Evolutionary conservation across 805 yeast species (phyloP).

Genomic region (Debaryomyces castellii): DNA sequence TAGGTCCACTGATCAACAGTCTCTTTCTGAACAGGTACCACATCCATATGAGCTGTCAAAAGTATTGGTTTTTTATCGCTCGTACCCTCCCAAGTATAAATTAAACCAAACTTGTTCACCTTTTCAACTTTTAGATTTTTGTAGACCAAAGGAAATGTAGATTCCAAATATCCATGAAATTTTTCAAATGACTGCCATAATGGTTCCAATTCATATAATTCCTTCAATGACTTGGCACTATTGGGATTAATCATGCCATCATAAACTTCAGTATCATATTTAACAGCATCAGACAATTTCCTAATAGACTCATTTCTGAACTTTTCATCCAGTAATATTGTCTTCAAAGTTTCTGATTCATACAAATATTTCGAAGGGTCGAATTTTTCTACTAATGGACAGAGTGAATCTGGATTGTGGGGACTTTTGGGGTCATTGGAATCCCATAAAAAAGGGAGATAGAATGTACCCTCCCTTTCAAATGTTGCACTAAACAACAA

Average conservation of each 20-base stretch:
- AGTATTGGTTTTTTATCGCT: conserved; percentile 32
- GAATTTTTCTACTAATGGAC: conserved; percentile 34
- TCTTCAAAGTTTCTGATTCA: conserved; percentile 17
- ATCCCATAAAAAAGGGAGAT: neutral
- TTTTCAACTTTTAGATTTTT: conserved; percentile 30
- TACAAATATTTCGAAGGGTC: conserved; percentile 24
- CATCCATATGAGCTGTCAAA: conserved; percentile 42
- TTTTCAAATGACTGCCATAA: conserved; percentile 21
- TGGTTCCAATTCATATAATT: conserved; percentile 27
- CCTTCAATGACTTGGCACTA: conserved; percentile 19
- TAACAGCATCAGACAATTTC: conserved; percentile 27
- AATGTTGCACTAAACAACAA: neutral
- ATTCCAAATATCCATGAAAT: conserved; percentile 29
- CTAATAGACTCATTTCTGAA: conserved; percentile 22
- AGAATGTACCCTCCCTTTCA: neutral
- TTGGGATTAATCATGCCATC: conserved; percentile 32
- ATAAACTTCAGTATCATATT: conserved; percentile 31
- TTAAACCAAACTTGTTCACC: conserved; percentile 36
- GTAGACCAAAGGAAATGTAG: conserved; percentile 33
- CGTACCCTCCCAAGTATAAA: conserved; percentile 39
- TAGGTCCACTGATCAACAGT: conserved; percentile 38
- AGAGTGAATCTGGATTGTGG: conserved; percentile 28
- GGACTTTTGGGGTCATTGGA: neutral
- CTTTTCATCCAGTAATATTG: conserved; percentile 24
- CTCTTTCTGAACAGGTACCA: conserved; percentile 40